These are phyloP conservation scores for Pachysolen tannophilus DNA, from an alignment of 805 yeast species.

Conservation along the genomic window DNA sequence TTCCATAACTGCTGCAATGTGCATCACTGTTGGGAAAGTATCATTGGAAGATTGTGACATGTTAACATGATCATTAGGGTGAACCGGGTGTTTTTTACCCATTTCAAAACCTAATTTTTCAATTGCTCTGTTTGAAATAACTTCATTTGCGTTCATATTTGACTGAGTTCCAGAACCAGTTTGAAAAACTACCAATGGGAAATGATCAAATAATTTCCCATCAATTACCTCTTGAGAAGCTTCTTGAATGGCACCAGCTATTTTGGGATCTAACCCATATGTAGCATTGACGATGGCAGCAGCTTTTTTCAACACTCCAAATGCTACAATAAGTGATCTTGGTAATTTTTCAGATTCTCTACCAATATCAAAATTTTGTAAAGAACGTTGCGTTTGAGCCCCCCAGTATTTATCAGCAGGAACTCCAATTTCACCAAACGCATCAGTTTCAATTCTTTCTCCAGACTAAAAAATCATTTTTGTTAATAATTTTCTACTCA, in stretches of 20 bases:
- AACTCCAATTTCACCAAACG: conserved; percentile 94
- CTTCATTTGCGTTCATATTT: conserved; percentile 98
- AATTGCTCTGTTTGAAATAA: conserved; percentile 95
- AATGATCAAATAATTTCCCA: conserved; percentile 86
- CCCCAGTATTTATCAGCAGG: conserved; percentile 89
- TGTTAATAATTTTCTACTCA: background rate
- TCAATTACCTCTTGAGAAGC: conserved; percentile 93
- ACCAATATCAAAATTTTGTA: conserved; percentile 91
- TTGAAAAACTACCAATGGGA: conserved; percentile 97
- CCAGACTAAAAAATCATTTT: background rate
- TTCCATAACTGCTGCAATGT: conserved; percentile 94
- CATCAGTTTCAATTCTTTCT: conserved; percentile 79
- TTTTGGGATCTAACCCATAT: conserved; percentile 78
- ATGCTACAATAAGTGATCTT: conserved; percentile 80
- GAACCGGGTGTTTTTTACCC: conserved; percentile 91
- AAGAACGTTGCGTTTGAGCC: conserved; percentile 94
- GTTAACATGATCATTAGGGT: conserved; percentile 97
- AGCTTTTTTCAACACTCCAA: conserved; percentile 89
- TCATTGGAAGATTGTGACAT: conserved; percentile 97
- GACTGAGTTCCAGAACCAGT: conserved; percentile 99
- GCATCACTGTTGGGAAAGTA: conserved; percentile 99
- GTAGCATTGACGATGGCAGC: conserved; percentile 85
- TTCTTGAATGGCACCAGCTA: conserved; percentile 76
- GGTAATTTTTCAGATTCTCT: conserved; percentile 88
- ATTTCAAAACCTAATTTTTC: conserved; percentile 85